phyloP scores from a whole-genome alignment of 805 yeast species.

The Hanseniaspora osmophila region DNA sequence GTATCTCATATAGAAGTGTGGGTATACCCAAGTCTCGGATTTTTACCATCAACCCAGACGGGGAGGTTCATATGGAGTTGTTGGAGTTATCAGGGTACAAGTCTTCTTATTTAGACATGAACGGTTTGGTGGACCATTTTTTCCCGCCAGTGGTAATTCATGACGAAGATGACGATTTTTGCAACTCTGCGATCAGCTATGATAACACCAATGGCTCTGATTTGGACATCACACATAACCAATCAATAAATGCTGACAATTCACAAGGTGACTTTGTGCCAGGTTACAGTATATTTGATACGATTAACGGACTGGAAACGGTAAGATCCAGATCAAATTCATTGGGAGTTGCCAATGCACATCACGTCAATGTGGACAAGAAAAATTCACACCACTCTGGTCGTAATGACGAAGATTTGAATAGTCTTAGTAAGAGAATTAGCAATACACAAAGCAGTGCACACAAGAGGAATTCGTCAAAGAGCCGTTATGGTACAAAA shows the following conservation, averaged over 20 bases:
- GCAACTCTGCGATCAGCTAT: neutral
- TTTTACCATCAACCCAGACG: slow-evolving; percentile 89
- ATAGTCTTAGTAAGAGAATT: neutral
- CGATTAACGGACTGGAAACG: neutral
- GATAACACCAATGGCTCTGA: neutral
- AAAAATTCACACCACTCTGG: neutral
- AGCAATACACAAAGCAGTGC: neutral
- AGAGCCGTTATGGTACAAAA: neutral
- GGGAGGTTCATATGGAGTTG: slow-evolving; percentile 94
- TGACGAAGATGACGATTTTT: neutral
- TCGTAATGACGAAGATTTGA: neutral
- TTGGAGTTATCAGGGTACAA: slow-evolving; percentile 86
- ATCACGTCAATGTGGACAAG: neutral
- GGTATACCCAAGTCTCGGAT: slow-evolving; percentile 88
- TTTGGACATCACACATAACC: too few relatives aligned
- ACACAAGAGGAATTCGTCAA: slow-evolving; percentile 1
- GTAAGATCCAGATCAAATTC: neutral
- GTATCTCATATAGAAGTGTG: slow-evolving; percentile 83
- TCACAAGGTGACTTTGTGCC: neutral
- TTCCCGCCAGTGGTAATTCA: slow-evolving; percentile 62
- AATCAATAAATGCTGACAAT: neutral
- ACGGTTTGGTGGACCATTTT: slow-evolving; percentile 91
- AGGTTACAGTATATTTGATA: neutral
- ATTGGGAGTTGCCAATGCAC: neutral
- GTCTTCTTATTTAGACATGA: slow-evolving; percentile 75